Conservation (phyloP, 75 land plant species). For the Sequoia sempervirens region DNA sequence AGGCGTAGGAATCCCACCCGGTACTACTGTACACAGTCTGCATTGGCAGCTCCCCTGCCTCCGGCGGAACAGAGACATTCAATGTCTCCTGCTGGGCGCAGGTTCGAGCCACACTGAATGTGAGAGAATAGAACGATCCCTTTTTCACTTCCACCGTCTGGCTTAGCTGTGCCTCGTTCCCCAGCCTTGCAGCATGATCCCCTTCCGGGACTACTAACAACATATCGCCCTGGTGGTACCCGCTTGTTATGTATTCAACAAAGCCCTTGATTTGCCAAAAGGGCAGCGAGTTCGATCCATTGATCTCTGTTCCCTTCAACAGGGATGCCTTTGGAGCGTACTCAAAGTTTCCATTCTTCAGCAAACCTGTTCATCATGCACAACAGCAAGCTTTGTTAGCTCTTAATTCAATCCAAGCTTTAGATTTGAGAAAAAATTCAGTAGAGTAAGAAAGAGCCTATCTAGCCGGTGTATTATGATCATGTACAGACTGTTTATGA, state of each 20-base stretch:
- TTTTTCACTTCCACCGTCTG: constrained; percentile 11
- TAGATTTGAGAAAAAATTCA: too few relatives aligned
- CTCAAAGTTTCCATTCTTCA: constrained; percentile 26
- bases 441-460: too few relatives aligned
- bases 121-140: neutral
- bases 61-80: neutral
- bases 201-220: constrained; percentile 23
- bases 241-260: constrained; percentile 25
- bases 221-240: constrained; percentile 28
- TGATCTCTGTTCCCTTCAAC: constrained; percentile 19
- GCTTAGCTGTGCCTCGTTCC: constrained; percentile 19
- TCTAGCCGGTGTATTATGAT: too few relatives aligned
- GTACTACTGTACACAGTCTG: constrained; percentile 59
- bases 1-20: constrained; percentile 61
- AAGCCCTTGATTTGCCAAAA: constrained; percentile 21
- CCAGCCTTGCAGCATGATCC: constrained; percentile 16
- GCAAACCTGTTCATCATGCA: constrained; percentile 12
- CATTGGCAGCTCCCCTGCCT: constrained; percentile 50
- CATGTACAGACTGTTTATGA: too few relatives aligned
- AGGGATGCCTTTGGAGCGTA: constrained; percentile 14
- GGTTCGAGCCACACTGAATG: constrained; percentile 20
- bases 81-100: constrained; percentile 16
- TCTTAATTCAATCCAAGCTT: too few relatives aligned
- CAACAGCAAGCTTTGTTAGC: too few relatives aligned
- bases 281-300: constrained; percentile 8